Conservation (phyloP, 768 basidiomycete species). For the Cyclocybe aegerita region DNA sequence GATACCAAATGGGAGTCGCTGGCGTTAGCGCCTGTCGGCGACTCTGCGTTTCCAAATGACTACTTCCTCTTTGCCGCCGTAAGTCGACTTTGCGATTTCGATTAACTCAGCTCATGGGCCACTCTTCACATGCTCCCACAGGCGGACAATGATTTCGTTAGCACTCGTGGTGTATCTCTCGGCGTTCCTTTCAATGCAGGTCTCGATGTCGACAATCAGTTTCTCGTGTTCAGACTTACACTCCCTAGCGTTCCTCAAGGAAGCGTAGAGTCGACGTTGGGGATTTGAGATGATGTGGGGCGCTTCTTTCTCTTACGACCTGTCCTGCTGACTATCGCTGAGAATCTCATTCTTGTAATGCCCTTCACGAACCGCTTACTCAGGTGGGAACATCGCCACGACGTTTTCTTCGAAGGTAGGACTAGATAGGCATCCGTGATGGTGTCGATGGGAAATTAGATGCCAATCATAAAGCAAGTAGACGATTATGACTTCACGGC, state of each 20-base stretch:
- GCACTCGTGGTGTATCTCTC: conserved; percentile 45
- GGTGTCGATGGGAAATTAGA: too few species aligned
- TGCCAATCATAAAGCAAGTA: too few species aligned
- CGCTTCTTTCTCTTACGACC: too few species aligned
- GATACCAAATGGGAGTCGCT: conserved; percentile 68
- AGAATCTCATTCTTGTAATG: too few species aligned
- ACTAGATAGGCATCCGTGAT: too few species aligned
- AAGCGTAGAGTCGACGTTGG: background rate
- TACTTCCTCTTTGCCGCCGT: conserved; percentile 68
- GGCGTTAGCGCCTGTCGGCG: conserved; percentile 52
- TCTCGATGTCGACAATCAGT: conserved; percentile 56
- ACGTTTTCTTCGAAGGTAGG: too few species aligned
- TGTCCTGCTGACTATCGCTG: too few species aligned
- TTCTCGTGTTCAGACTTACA: conserved; percentile 60
- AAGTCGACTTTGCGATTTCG: conserved; percentile 17
- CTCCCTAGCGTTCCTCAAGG: conserved; percentile 32
- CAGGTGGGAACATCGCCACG: too few species aligned
- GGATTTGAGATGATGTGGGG: background rate
- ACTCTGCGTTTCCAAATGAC: conserved; percentile 54
- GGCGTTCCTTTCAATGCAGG: conserved; percentile 54
- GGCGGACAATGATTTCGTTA: conserved; percentile 67
- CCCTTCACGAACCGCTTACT: too few species aligned
- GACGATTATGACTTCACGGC: too few species aligned
- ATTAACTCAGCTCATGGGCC: background rate
- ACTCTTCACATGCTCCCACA: conserved; percentile 15